Evolutionary conservation across 2,329 filamentous ascomycete genomes (phyloP).

Genomic region (Colletotrichum spaethianum): DNA sequence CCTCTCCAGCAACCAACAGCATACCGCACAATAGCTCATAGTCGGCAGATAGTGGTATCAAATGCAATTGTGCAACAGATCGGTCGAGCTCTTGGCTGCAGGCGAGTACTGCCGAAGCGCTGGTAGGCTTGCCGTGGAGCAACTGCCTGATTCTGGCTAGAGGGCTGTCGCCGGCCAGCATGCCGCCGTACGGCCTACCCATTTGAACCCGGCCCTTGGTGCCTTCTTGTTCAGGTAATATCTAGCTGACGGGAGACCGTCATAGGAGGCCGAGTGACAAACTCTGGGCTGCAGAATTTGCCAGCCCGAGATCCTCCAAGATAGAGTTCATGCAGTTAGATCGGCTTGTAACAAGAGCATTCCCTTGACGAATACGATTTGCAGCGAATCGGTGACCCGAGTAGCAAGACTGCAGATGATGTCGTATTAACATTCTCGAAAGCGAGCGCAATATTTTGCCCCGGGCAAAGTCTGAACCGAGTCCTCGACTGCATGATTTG

Average conservation of each 20-base stretch:
- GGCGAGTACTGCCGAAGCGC: not conserved
- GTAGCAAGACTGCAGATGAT: not conserved
- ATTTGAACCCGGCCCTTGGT: not conserved
- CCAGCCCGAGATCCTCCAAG: not conserved
- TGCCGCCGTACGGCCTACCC: not conserved
- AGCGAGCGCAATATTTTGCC: not conserved
- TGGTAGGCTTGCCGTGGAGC: not conserved
- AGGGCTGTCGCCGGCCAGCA: not conserved
- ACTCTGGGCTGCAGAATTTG: not conserved
- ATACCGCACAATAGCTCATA: not conserved
- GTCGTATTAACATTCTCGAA: not conserved
- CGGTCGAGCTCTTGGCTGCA: not conserved
- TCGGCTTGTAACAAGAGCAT: conserved; percentile 5
- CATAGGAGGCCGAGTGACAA: not conserved
- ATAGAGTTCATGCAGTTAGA: conserved; percentile 25
- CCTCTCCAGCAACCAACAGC: not conserved
- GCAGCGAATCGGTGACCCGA: not conserved
- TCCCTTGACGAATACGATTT: conserved; percentile 3
- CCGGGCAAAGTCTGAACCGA: not conserved
- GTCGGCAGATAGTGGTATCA: not conserved
- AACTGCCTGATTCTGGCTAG: no score
- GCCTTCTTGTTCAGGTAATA: not conserved
- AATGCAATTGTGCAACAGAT: not conserved
- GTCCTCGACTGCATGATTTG: not conserved
- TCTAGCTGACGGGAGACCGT: not conserved